Base-by-base conservation (phyloP, 495 filamentous ascomycete genomes). In the Trichoderma erinaceum region DNA sequence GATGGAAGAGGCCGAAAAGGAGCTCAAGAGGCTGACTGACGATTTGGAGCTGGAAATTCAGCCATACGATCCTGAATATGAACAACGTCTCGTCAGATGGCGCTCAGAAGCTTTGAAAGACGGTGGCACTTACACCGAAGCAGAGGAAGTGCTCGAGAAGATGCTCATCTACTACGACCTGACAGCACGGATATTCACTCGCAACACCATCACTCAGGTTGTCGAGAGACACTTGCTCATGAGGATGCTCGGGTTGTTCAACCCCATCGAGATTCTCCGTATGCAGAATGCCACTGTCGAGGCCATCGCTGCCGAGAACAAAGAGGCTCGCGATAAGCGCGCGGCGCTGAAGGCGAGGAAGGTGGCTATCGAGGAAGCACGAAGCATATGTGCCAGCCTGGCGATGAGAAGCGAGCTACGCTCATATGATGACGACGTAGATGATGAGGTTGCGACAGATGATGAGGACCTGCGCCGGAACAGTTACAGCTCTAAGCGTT, bases 101-200 rank as follows among this genome's bases (percentile, higher is more conserved):
- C 77, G 74, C 15, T 61, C 61, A 27, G 67, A 70, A 11, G 71
- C 52, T 0, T 68, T 71, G 18, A 48, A 72, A 61, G 71, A 75
- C 25, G 78, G 75, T 12, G 71, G 71, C 0, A 70, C 68, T 13
- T 77, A 74, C 46, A 71, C 76, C 15, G 75, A 77, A 21, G 75
- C 77, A 18, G 76, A 80, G 66, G 75, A 79, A 66, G 77, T 80
- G 0, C 68, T 80, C 44, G 76, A 80, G 73, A 79, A 79, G 71
- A 80, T 79, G 78, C 75, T 81, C 11, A 78, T 80, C 41, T 77
- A 72, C 69, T 80, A 80, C 52, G 77, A 80, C 67, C 71, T 79
- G 12, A 73, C 76, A 2, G 77, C 77, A 16, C 78, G 78, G 68
- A 70, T 68, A 18, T 79, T 77, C 63, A 76, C 77, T 63, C 68